Percentiles rank a stretch among this genome's conserved stretches.
Conservation (phyloP, 208 protist genomes). For the Jaenimonas drosophilae region DNA sequence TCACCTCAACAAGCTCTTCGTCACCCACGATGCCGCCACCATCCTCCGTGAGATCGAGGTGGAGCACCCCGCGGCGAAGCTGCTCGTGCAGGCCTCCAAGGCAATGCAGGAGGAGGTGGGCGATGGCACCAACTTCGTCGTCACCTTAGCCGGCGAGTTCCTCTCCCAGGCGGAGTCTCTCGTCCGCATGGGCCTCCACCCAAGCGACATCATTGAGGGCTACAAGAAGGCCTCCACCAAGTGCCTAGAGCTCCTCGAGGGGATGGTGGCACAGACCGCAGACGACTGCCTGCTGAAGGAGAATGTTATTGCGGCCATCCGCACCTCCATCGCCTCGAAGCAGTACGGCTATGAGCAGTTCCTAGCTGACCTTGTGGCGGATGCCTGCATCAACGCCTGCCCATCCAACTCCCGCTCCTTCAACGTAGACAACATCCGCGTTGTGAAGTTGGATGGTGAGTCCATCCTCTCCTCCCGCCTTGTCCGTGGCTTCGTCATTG, state of each 20-base stretch:
- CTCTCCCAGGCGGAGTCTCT: constrained; percentile 96
- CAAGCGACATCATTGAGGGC: constrained; percentile 97
- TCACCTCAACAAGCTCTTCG: constrained; percentile 99
- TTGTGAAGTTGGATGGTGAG: constrained; percentile 97
- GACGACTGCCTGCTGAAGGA: constrained; percentile 84
- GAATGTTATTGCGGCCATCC: constrained; percentile 57
- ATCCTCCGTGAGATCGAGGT: constrained; percentile 99
- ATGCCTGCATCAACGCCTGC: constrained; percentile 96
- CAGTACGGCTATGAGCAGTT: constrained; percentile 96
- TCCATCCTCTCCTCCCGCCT: constrained; percentile 90
- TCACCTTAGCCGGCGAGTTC: constrained; percentile 98
- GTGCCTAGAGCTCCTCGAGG: constrained; percentile 87
- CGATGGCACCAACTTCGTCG: constrained; percentile 99
- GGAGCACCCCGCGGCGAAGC: constrained; percentile 97
- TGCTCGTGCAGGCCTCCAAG: constrained; percentile 98
- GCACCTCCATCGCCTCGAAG: constrained; percentile 91
- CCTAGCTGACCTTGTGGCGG: constrained; percentile 89
- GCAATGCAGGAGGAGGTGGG: constrained; percentile 98
- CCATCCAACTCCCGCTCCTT: constrained; percentile 95
- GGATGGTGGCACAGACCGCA: constrained; percentile 43
- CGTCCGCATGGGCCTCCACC: constrained; percentile 96
- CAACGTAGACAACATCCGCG: constrained; percentile 99
- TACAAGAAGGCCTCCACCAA: constrained; percentile 94
- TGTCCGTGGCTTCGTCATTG: constrained; percentile 97
- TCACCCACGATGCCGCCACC: constrained; percentile 99